phyloP scores from a whole-genome alignment of 2,329 filamentous ascomycete genomes.

The Fusarium odoratissimum region DNA sequence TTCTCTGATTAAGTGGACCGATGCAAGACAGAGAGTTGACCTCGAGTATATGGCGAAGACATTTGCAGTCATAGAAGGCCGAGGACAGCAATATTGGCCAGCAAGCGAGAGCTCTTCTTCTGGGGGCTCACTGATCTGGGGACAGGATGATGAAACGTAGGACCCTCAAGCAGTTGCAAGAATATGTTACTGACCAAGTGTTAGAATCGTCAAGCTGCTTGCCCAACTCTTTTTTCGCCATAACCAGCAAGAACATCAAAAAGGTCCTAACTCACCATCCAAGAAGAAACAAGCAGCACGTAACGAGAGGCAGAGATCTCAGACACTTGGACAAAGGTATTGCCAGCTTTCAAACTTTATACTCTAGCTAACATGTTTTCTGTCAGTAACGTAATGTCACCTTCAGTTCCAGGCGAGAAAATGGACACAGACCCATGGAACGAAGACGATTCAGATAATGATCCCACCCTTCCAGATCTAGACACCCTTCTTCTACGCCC shows the following conservation, averaged over 20 bases:
- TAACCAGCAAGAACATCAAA: not conserved
- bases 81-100: not conserved
- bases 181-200: fast-evolving
- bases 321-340: not conserved
- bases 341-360: fast-evolving
- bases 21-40: not conserved
- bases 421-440: not conserved
- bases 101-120: not conserved
- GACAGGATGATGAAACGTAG: not conserved
- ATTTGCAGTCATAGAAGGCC: not conserved
- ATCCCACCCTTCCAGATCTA: not conserved
- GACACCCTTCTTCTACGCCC: fast-evolving
- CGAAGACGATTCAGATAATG: not conserved
- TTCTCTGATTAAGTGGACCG: not conserved
- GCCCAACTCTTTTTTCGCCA: not conserved
- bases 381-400: fast-evolving
- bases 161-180: fast-evolving
- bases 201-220: not conserved
- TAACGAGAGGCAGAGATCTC: not conserved
- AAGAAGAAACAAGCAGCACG: not conserved
- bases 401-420: not conserved
- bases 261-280: not conserved
- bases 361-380: not conserved
- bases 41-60: not conserved
- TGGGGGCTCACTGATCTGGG: not conserved